Conservation (phyloP, 345 rosid genomes). For the Brassica nigra region DNA sequence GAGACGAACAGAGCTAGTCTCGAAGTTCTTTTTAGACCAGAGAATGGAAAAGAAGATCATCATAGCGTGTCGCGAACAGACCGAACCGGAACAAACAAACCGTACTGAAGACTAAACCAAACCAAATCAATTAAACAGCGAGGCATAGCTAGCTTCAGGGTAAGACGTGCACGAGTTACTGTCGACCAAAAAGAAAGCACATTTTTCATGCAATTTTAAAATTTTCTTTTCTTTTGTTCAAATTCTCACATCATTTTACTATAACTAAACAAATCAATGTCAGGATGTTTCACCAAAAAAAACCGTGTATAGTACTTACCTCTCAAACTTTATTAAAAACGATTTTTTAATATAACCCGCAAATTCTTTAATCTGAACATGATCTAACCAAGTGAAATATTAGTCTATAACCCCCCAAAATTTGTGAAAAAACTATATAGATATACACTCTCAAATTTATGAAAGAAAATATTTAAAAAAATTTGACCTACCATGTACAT, state of each 20-base stretch:
- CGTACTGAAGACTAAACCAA: conserved; percentile 13
- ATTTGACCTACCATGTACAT: background rate
- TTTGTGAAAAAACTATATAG: no score
- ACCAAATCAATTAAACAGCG: conserved; percentile 1
- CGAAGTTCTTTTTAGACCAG: background rate
- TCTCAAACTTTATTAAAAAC: background rate
- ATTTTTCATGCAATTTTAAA: background rate
- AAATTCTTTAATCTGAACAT: no score
- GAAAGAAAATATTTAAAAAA: no score
- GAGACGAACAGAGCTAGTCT: background rate
- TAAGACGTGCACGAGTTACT: conserved; percentile 30
- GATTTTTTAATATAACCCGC: background rate
- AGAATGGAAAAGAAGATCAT: background rate
- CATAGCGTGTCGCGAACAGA: background rate
- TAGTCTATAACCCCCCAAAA: no score
- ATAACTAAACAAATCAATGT: background rate
- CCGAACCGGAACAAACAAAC: background rate
- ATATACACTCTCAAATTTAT: no score
- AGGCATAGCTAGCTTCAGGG: background rate
- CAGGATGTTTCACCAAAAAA: background rate
- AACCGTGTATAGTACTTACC: background rate
- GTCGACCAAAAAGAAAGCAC: conserved; percentile 6
- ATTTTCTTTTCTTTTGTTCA: background rate
- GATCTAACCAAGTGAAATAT: no score
- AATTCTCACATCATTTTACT: background rate